Base-by-base conservation (phyloP, 306 rosid genomes). In the Malus fusca region DNA sequence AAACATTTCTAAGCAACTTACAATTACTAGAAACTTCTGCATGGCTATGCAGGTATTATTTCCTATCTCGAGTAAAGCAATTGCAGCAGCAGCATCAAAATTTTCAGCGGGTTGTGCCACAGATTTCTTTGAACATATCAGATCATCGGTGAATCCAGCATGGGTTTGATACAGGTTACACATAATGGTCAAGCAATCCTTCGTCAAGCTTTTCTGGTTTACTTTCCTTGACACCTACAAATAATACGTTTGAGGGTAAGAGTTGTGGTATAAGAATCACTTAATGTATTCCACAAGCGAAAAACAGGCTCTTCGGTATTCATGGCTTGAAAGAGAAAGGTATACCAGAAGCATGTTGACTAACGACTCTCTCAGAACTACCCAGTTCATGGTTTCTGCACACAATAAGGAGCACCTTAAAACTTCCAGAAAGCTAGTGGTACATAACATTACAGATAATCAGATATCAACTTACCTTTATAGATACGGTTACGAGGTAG, bases 141-240 rank as follows among this genome's bases (percentile, higher is more conserved):
- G n/a, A 84, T 76, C 71, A 66, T 83, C 74, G 56, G 78, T 40
- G 23, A 72, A 80, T 80, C 73, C 83, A 71, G 82, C 82, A 82
- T 76, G 85, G 77, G 78, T 80, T 78, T 82, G 84, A 78, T 85
- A 82, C 43, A 90, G 79, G 35, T 87, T 88, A 86, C 93, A 90
- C 80, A 90, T 73, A 80, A 82, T 80, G 66, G 75, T 35, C 78
- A 94, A 5, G 84, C 90, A 88, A 70, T 90, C 86, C 78, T 88
- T 90, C 95, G 88, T 80, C 69, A 94, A 81, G 82, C 78, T 80
- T 85, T 87, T 86, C 81, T 79, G 92, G 87, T 87, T 90, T 70
- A 86, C 69, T 83, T 84, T 92, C 87, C 96, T 82, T 56, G 90
- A 92, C 19, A 88, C 96, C 98, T 94, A 77, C 82, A 81, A 82